Base-by-base conservation (phyloP, 2,329 filamentous ascomycete species). In the Cladosporium halotolerans region DNA sequence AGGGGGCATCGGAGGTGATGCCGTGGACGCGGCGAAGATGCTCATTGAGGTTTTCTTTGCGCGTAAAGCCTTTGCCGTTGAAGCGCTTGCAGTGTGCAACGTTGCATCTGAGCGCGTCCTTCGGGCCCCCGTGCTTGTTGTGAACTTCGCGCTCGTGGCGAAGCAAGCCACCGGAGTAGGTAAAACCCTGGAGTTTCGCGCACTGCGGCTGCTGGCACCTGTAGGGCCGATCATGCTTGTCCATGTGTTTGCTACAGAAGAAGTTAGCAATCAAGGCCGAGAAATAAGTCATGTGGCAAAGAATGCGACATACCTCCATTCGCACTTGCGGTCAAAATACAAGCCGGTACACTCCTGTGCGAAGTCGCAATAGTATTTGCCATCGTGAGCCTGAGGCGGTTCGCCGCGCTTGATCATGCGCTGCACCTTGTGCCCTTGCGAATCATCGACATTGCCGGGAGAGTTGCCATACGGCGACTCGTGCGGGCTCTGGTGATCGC, bases 61-160 rank as follows among this genome's bases (percentile, higher is more conserved):
- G 83, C 8, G 91, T 95, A 69, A 97, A 97, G 18, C 90, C 90
- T 64, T 89, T 88, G 57, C 89, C 91, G 0, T 82, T 84, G 65
- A 90, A 88, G 36, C 92, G 86, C 69, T 96, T 96, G 79, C 92
- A 97, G 66, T 89, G 89, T 36, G 77, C 71, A 64, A 92, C 87
- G 0, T 90, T 90, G 65, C 92, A 97, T 74, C 89, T 88, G 52
- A 95, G 79, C 2, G 86, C 85, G 58, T 95, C 90, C 68, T 91
- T 90, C 9, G 90, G 89, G 1, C 89, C 90, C 52, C 89, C 88
- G 63, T 95, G 86, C 72, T 92, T 89, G 69, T 85, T 84, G 70
- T 97, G 92, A 1, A 97, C 92, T 71, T 97, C 92, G 58, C 92
- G 85, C 71, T 96, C 87, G 72, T 97, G 92, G 43, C 92, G 81